Base-by-base conservation (phyloP, 2,329 filamentous ascomycete species). In the Aspergillus amoenus region DNA sequence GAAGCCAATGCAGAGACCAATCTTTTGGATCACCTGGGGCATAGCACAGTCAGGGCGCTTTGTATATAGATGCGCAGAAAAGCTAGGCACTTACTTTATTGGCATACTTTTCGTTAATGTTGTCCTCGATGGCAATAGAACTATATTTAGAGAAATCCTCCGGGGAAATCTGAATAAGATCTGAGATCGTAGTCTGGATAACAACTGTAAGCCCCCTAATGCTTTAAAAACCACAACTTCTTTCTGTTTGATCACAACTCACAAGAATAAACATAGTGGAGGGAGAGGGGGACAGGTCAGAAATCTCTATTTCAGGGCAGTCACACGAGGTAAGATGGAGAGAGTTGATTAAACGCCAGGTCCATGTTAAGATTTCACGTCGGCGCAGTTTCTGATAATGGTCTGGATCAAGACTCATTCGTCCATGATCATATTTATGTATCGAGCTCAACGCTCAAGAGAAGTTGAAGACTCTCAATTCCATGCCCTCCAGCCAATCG, bases 61-160 rank as follows among this genome's bases (percentile, higher is more conserved):
- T 18, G n/a, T 32, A 34, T 12, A 9, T n/a, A 22, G 15, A 30
- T 12, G 24, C 4, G 3, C 27, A 9, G 34, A 24, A 30, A 30
- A 11, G 27, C 9, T 15, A 58, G 30, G 12, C 21, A 42, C 64
- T 40, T 51, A 91, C 88, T 76, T 93, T 94, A 78, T 99, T 97
- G 58, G 93, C 87, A 75, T 97, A 99, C 77, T 99, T 99, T 62
- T 87, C 83, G 73, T 99, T 97, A 78, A 99, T 94, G 68, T 94
- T 94, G 78, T 99, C 93, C 76, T 97, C 92, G 62, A 99, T 91
- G 1, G 92, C 91, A 61, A 92, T 84, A 32, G 86, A 84, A 69
- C 90, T 95, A 63, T 77, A 75, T 75, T 94, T 94, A 60, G 87
- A 84, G 71, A 97, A 96, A 71, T 97, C 90, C 68, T 91, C 85